Base-by-base conservation (phyloP, 1,284 basidiomycete species). In the Ceratobasidium sp. region DNA sequence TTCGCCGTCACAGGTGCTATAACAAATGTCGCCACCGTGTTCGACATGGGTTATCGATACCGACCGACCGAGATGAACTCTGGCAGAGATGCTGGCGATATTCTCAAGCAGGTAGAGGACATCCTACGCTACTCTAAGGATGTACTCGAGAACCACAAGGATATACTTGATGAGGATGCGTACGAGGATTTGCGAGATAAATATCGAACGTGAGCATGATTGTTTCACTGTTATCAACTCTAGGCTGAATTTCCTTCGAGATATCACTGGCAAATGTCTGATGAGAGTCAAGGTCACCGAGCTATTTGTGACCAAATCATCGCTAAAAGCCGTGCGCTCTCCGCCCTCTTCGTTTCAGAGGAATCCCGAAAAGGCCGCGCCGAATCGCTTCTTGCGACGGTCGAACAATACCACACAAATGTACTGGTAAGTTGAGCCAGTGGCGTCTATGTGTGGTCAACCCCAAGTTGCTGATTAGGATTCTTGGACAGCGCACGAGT, bases 231-330 rank as follows among this genome's bases (percentile, higher is more conserved):
- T 24, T 19, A 19, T 9, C 15, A 51, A 29, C 17, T 36, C 22
- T 29, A 33, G 22, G 69, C 57, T 72, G 19, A 72, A 24, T 31
- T 1, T 22, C 45, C 1, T 17, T 29, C 29, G 33, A 72, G 69
- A 14, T 50, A 47, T n/a, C 69, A 72, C 41, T 72, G 69, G 69
- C 69, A 72, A 53, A 72, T 72, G 69, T 48, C 56, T 2, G 48
- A 72, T 19, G 56, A 72, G 24, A 31, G 45, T 31, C 69, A 72
- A 60, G 69, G 44, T 1, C 24, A 60, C 2, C 69, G 69, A 27
- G 69, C 69, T 5, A 60, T 47, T 36, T 24, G 44, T 2, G 69
- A 72, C 19, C 22, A 60, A 36, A 57, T 59, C 69, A 60, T 72
- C n/a, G 17, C 45, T 9, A 44, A 72, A 45, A 72, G 56, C 45